Percentiles rank a stretch among this genome's conserved stretches.
Conservation (phyloP, 1,284 basidiomycete genomes). For the Cutaneotrichosporon cyanovorans region DNA sequence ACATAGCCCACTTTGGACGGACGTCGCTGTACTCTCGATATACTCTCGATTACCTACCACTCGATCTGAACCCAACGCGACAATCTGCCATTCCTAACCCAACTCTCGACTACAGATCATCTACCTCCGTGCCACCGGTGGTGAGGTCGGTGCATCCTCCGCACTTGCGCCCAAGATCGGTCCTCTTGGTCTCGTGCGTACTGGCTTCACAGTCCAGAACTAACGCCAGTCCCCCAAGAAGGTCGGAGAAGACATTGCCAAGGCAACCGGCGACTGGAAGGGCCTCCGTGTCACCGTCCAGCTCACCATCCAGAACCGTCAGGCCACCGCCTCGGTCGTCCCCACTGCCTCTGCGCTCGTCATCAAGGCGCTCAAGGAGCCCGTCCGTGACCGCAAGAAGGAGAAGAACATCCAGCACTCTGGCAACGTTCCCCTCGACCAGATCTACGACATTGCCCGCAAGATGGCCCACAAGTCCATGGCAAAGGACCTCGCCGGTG, state of each 20-base stretch:
- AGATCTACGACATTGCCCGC: constrained; percentile 79
- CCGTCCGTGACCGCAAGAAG: constrained; percentile 99
- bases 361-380: constrained; percentile 98
- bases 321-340: constrained; percentile 93
- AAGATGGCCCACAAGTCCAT: constrained; percentile 95
- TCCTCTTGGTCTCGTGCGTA: constrained; percentile 94
- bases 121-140: constrained; percentile 97
- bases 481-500: constrained; percentile 81
- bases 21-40: no score
- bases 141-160: constrained; percentile 98
- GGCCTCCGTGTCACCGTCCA: constrained; percentile 99
- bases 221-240: constrained; percentile 88
- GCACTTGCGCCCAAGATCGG: constrained; percentile 99
- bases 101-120: constrained; percentile 57
- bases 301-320: constrained; percentile 99
- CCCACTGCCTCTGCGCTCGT: constrained; percentile 97
- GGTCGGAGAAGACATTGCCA: constrained; percentile 99
- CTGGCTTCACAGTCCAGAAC: neutral
- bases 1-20: no score
- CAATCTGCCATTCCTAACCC: neutral
- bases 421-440: constrained; percentile 91
- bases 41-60: no score
- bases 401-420: constrained; percentile 99
- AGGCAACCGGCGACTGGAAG: constrained; percentile 98
- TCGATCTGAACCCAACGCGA: no score